Evolutionary conservation across 371 early-diverging fungal species (phyloP), one percentile per base, ranked within the genome.

Genomic region (Cokeromyces recurvatus): DNA sequence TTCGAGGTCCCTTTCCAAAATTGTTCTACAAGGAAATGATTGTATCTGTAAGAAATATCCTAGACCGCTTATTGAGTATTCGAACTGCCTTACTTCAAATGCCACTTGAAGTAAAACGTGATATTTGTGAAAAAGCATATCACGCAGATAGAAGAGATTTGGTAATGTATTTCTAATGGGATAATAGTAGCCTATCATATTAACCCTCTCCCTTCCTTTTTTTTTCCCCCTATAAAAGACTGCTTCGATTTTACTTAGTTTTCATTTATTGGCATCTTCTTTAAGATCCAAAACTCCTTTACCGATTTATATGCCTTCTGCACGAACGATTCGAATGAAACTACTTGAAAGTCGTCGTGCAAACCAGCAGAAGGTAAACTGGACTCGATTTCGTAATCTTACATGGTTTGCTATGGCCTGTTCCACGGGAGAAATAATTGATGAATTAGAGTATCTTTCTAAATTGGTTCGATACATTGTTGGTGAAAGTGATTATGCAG

Each of bases 1-100:
- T 84, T 21, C 79, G 76, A 38, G 81, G 74, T 8, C 72, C 79
- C 12, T 84, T 81, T 46, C 79, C 80, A 0, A 66, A 70, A 45
- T 63, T 57, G 22, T 69, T 84, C 34, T 84, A 81, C 44, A 56
- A 54, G 29, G 73, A 78, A 38, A 74, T 81, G 56, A 71, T 81
- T 32, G 66, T 66, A 2, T 70, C 77, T 8, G 64, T 75, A 17
- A 70, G 76, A 19, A 77, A 80, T 24, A 47, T 81, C 9, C 42
- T 80, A 29, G 81, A 81, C 48, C 71, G 79, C 11, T 53, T 84
- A 55, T 46, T 78, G 6, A 75, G 71, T 23, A 74, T 78, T 53
- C 66, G 78, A 17, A 66, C 66, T 49, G 79, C 81, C 0, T 64
- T 78, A 2, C 53, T 64, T 2, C 48, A 73, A 35, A 71, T 81